Evolutionary conservation across 345 rosid genomes (phyloP), one percentile per base, ranked within the genome.

Genomic region (Microthlaspi erraticum): DNA sequence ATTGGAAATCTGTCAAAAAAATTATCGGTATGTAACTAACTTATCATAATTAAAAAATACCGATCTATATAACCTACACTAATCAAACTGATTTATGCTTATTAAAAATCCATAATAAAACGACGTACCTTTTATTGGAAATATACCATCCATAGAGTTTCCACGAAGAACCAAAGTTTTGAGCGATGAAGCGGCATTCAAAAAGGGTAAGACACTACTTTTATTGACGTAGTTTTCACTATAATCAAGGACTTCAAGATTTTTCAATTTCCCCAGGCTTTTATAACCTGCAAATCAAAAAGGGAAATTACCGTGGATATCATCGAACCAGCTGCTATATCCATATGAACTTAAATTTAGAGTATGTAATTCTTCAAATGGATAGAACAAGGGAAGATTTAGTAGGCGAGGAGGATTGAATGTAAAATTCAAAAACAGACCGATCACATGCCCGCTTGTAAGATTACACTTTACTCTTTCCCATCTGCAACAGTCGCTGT

Each of bases 361-460:
- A 23, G 39, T 66, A 2, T 26, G 13, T 51, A 66, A 1, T 14
- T 54, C 71, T 54, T 2, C 62, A 42, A 67, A 67, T 0, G 71
- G 71, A 67, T 54, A 32, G n/a, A 67, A 7, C 71, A 67, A 31
- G 2, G 71, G 54, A 55, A 67, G 63, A 43, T 67, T 67, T 17
- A 67, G 5, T 1, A 0, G 53, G 2, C 33, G 62, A 54, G 2
- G 54, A 42, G 1, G 1, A 8, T 3, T 5, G 51, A 8, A 7
- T 53, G 19, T 38, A 7, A 4, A 0, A 43, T 1, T 55, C 44
- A 55, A 43, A 34, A 32, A 18, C 34, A 60, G 64, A 19, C 64
- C 33, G 17, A 41, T 43, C 50, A 60, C 64, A 23, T 50, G 18
- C 0, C 64, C 36, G 6, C 50, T 60, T 0, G 50, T 41, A 8